Conservation (phyloP, 2,329 filamentous ascomycete species). For the Arthrocladium fulminans region DNA sequence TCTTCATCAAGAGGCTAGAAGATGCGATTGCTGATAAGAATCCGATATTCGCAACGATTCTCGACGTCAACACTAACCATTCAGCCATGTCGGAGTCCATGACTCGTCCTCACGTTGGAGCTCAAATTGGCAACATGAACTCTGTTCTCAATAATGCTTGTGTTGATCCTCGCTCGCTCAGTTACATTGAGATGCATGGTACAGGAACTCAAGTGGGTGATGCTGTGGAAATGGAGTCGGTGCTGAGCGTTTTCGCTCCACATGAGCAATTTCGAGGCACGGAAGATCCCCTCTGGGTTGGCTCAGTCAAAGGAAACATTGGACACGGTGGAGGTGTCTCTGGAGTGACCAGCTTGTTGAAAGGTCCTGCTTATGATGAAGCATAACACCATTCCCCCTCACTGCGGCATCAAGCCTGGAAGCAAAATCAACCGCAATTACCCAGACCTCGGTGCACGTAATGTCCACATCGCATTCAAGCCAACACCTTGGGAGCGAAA, state of each 20-base stretch:
- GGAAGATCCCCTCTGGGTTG: conserved; percentile 26
- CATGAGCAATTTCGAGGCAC: conserved; percentile 23
- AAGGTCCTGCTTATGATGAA: conserved; percentile 58
- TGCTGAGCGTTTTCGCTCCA: conserved; percentile 29
- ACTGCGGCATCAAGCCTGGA: conserved; percentile 62
- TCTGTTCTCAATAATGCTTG: conserved; percentile 31
- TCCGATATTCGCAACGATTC: conserved; percentile 59
- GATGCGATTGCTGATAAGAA: conserved; percentile 71
- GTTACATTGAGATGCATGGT: conserved; percentile 35
- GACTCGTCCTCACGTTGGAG: conserved; percentile 34
- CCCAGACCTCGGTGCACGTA: conserved; percentile 27
- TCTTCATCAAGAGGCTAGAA: conserved; percentile 70
- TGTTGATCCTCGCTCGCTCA: conserved; percentile 30
- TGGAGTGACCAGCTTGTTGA: conserved; percentile 41
- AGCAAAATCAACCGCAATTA: conserved; percentile 29
- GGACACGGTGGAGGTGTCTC: conserved; percentile 40
- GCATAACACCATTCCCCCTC: conserved; percentile 54
- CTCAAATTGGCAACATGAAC: conserved; percentile 30
- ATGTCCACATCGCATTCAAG: conserved; percentile 37
- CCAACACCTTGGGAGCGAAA: conserved; percentile 28
- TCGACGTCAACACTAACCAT: conserved; percentile 70
- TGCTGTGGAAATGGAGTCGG: conserved; percentile 30
- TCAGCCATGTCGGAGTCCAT: conserved; percentile 42
- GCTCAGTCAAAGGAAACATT: conserved; percentile 31
- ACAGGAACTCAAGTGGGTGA: conserved; percentile 37